These are phyloP conservation scores for Pyrus hybrid DNA, from an alignment of 331 rosid species.

Conservation along the genomic window DNA sequence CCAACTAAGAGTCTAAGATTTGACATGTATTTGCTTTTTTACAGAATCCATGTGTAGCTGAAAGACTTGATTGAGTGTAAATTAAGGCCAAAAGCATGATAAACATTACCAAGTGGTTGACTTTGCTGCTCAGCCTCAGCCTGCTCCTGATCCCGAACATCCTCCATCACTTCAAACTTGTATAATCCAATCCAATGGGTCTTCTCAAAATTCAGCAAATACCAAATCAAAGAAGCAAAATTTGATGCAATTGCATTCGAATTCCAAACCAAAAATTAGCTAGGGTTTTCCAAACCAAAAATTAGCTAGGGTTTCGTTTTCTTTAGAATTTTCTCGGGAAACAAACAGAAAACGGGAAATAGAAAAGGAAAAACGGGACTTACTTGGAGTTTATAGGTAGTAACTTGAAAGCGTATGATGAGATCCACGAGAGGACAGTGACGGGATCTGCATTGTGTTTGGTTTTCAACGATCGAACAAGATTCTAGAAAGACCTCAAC, in stretches of 20 bases:
- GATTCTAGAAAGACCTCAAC: too few species aligned
- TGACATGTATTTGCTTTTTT: background rate
- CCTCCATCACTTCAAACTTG: constrained; percentile 40
- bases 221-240: background rate
- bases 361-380: background rate
- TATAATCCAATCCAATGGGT: background rate
- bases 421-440: too few species aligned
- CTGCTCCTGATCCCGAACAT: constrained; percentile 25
- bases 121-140: constrained; percentile 19
- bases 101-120: constrained; percentile 40
- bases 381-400: background rate
- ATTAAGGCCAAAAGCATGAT: background rate
- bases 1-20: background rate
- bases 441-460: too few species aligned
- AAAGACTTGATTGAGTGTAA: background rate
- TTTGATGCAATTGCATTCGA: background rate
- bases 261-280: background rate
- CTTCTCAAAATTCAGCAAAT: constrained; percentile 6
- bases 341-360: background rate
- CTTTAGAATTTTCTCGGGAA: constrained; percentile 1
- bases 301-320: background rate
- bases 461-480: too few species aligned
- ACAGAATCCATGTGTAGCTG: background rate
- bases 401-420: background rate
- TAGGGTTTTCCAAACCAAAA: background rate